A percentile compares a stretch with the other conserved stretches of the same genome.
phyloP scores from a whole-genome alignment of 257 asterid genomes.

The Salvia rosmarinus region DNA sequence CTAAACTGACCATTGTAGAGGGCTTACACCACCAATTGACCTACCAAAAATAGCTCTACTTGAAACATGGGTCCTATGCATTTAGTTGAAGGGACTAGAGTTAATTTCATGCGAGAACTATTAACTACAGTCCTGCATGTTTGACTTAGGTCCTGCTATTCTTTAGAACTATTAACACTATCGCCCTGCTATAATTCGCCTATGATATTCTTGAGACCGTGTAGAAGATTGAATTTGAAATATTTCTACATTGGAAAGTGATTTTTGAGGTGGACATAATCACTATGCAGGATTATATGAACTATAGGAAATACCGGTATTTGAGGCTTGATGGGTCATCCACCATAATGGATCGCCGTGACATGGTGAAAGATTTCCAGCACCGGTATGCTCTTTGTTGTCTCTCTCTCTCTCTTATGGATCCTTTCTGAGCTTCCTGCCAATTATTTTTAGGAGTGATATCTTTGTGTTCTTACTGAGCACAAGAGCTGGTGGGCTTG shows the following conservation, averaged over 20 bases:
- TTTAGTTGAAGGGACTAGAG: too few species aligned
- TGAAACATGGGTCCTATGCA: too few species aligned
- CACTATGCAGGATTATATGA: slow-evolving; percentile 88
- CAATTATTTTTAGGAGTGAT: slow-evolving; percentile 59
- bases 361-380: slow-evolving; percentile 99
- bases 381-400: slow-evolving; percentile 89
- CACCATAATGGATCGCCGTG: slow-evolving; percentile 90
- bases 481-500: slow-evolving; percentile 99
- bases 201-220: background rate
- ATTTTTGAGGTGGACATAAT: slow-evolving; percentile 10
- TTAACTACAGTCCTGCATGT: too few species aligned
- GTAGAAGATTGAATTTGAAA: background rate
- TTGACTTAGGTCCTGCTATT: too few species aligned
- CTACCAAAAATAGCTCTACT: too few species aligned
- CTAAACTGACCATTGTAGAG: background rate
- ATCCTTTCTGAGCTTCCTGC: slow-evolving; percentile 21
- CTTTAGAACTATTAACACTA: too few species aligned
- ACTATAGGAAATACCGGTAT: slow-evolving; percentile 83
- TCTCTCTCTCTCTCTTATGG: background rate
- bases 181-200: background rate
- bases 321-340: slow-evolving; percentile 98
- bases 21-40: too few species aligned
- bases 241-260: background rate
- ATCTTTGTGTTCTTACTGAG: slow-evolving; percentile 95
- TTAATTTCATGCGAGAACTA: too few species aligned